Conservation (phyloP, 1,284 basidiomycete genomes). For the Cryptococcus sp. region DNA sequence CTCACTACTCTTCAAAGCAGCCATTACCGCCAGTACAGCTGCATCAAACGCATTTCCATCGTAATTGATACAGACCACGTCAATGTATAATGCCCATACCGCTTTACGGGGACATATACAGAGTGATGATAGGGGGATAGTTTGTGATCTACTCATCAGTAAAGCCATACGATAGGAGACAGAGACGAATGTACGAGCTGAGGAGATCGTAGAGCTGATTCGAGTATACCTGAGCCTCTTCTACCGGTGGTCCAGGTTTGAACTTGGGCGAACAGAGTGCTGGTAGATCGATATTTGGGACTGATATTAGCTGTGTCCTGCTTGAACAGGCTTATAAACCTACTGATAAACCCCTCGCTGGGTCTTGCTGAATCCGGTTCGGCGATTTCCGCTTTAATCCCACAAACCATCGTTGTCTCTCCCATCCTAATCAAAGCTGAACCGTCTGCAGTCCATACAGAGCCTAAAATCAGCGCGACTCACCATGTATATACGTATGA, state of each 20-base stretch:
- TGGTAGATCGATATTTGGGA: slow-evolving; percentile 84
- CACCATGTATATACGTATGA: not conserved
- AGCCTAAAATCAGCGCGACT: slow-evolving; percentile 53
- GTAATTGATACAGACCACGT: slow-evolving; percentile 91
- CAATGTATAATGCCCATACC: slow-evolving; percentile 88
- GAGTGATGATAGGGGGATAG: slow-evolving; percentile 64
- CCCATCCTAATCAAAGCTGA: slow-evolving; percentile 86
- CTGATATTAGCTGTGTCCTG: slow-evolving; percentile 42
- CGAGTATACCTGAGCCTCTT: slow-evolving; percentile 85
- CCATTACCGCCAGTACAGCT: slow-evolving; percentile 76
- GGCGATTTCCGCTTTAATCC: slow-evolving; percentile 89
- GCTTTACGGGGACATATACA: slow-evolving; percentile 75
- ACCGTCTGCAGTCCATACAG: slow-evolving; percentile 84
- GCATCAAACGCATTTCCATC: slow-evolving; percentile 95
- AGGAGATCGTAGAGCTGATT: slow-evolving; percentile 73
- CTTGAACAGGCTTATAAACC: slow-evolving; percentile 17
- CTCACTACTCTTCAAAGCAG: slow-evolving; percentile 79
- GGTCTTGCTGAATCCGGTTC: slow-evolving; percentile 75
- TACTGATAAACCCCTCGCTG: slow-evolving; percentile 75
- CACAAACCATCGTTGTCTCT: slow-evolving; percentile 84
- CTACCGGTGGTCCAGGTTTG: slow-evolving; percentile 87
- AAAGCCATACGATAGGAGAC: not conserved
- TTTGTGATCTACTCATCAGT: slow-evolving; percentile 56
- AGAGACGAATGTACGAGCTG: slow-evolving; percentile 54
- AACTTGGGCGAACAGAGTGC: slow-evolving; percentile 88